Percentiles rank a stretch among this genome's conserved stretches.
These are phyloP conservation scores for Rhynchospora pubera DNA, from an alignment of 176 grass and related monocot species.

Conservation along the genomic window DNA sequence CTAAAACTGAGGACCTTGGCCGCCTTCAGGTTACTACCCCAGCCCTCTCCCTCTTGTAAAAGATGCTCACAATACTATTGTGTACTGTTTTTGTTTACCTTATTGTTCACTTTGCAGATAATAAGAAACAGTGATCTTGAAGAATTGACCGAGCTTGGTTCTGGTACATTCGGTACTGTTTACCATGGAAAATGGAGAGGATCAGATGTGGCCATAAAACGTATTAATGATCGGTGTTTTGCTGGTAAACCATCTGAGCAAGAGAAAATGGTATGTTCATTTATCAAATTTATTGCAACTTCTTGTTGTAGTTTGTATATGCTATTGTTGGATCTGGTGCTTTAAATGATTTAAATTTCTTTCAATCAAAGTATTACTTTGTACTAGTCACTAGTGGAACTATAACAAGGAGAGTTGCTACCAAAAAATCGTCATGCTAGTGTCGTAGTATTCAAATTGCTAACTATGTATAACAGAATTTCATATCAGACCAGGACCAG, in stretches of 20 bases:
- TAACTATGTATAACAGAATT: neutral
- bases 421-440: neutral
- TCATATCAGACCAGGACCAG: neutral
- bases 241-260: conserved; percentile 93
- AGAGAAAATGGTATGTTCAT: conserved; percentile 65
- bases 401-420: neutral
- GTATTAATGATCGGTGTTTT: conserved; percentile 90
- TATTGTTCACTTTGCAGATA: conserved; percentile 45
- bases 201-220: conserved; percentile 93
- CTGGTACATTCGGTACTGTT: conserved; percentile 94
- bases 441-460: neutral
- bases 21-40: conserved; percentile 55
- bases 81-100: neutral
- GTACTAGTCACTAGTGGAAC: neutral
- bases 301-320: neutral
- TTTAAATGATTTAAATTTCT: neutral
- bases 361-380: neutral
- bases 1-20: conserved; percentile 54
- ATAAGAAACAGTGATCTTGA: conserved; percentile 97
- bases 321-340: neutral
- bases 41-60: neutral
- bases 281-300: neutral
- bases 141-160: conserved; percentile 89
- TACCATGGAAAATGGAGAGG: conserved; percentile 99
- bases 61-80: neutral